A percentile compares a stretch with the other conserved stretches of the same genome.
Conservation (phyloP, 805 yeast species). For the Ogataea wickerhamii region DNA sequence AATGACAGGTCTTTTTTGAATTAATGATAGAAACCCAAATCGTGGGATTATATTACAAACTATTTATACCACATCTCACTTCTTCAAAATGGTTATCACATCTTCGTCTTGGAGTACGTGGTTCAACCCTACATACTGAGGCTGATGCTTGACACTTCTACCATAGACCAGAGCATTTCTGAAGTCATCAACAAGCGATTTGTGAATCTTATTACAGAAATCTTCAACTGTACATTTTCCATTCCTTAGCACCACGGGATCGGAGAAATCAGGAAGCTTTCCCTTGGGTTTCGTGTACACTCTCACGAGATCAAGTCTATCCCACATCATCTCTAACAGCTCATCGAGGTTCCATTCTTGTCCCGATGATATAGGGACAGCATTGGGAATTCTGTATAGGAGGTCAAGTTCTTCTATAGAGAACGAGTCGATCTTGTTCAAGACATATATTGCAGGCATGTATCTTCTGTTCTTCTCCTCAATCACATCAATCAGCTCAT, state of each 20-base stretch:
- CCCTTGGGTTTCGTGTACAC: constrained; percentile 98
- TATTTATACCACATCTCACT: no score
- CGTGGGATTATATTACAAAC: no score
- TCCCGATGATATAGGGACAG: constrained; percentile 95
- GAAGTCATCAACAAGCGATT: constrained; percentile 88
- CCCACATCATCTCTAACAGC: constrained; percentile 94
- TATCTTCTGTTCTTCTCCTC: constrained; percentile 89
- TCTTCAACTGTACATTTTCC: constrained; percentile 87
- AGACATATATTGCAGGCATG: constrained; percentile 91
- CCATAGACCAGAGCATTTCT: constrained; percentile 93
- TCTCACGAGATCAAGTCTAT: constrained; percentile 80
- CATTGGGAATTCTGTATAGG: constrained; percentile 89
- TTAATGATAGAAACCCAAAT: no score
- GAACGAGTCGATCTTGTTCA: constrained; percentile 94
- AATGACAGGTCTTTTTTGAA: no score
- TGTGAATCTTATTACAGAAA: constrained; percentile 95
- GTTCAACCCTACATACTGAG: constrained; percentile 87
- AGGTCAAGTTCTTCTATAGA: constrained; percentile 91
- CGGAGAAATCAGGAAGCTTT: constrained; percentile 84
- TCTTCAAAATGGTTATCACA: constrained; percentile 90
- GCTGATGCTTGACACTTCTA: constrained; percentile 93
- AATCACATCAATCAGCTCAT: constrained; percentile 89
- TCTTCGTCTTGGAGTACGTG: constrained; percentile 93
- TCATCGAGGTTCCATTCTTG: constrained; percentile 97
- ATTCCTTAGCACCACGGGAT: constrained; percentile 87